phyloP scores from a whole-genome alignment of 352 stramenopile genomes.

The Phytopythium delawarense region DNA sequence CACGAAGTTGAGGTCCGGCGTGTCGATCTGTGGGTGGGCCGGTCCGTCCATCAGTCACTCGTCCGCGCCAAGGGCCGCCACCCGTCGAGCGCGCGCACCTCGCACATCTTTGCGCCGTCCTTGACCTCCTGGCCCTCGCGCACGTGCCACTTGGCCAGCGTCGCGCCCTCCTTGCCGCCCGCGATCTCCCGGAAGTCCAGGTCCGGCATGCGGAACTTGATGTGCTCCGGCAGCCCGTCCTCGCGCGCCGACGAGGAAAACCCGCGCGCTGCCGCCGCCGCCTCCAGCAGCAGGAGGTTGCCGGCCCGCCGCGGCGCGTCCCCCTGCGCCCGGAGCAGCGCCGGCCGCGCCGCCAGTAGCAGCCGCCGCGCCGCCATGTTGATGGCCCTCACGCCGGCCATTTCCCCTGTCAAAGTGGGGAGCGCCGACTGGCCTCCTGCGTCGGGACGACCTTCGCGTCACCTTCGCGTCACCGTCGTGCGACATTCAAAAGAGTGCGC shows the following conservation, averaged over 20 bases:
- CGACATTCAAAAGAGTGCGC: neutral
- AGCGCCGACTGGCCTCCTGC: no score
- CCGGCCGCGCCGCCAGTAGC: constrained; percentile 4
- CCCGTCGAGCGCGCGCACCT: constrained; percentile 23
- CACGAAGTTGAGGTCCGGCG: constrained; percentile 75
- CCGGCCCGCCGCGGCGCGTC: neutral
- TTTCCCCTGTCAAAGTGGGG: neutral
- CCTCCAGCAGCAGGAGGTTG: no score
- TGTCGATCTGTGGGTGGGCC: constrained; percentile 57
- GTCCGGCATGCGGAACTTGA: constrained; percentile 87
- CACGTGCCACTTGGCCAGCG: constrained; percentile 77
- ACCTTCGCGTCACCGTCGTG: no score
- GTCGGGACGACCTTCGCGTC: no score
- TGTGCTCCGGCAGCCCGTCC: constrained; percentile 50
- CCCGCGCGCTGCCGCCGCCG: neutral
- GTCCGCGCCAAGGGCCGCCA: no score
- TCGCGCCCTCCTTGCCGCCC: constrained; percentile 42
- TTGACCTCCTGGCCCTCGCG: constrained; percentile 53
- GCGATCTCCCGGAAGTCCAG: constrained; percentile 80
- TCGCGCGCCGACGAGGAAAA: neutral
- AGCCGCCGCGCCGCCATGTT: constrained; percentile 7
- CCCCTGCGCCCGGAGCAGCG: neutral
- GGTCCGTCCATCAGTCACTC: neutral
- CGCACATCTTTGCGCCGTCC: constrained; percentile 73
- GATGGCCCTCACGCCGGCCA: neutral